Evolutionary conservation across 768 basidiomycete species (phyloP).

Genomic region (Suillus subalutaceus): DNA sequence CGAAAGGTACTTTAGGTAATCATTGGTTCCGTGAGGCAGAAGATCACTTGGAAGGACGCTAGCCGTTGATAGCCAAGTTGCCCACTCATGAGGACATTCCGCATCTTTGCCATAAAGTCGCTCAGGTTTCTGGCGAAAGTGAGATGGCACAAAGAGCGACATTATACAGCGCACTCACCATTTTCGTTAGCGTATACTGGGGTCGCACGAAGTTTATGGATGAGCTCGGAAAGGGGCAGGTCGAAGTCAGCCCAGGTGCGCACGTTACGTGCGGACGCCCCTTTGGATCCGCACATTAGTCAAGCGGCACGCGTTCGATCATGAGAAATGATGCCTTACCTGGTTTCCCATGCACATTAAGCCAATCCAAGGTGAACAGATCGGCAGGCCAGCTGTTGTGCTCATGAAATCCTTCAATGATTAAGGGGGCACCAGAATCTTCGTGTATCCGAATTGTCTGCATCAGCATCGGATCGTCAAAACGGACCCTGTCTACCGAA

Average conservation of each 20-base stretch:
- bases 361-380: constrained; percentile 60
- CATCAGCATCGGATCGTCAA: constrained; percentile 30
- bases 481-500: constrained; percentile 40
- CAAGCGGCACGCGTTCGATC: not conserved
- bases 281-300: constrained; percentile 38
- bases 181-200: constrained; percentile 38
- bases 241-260: constrained; percentile 55
- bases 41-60: constrained; percentile 55
- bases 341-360: constrained; percentile 40
- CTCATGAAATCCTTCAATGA: constrained; percentile 64
- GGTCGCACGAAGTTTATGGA: constrained; percentile 44
- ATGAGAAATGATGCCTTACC: constrained; percentile 17
- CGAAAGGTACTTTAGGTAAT: constrained; percentile 62
- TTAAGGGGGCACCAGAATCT: constrained; percentile 55
- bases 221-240: constrained; percentile 56
- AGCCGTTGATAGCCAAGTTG: constrained; percentile 53
- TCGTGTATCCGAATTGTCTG: constrained; percentile 50
- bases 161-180: constrained; percentile 35
- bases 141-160: not conserved
- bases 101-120: constrained; percentile 81
- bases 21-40: constrained; percentile 54
- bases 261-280: constrained; percentile 65
- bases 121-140: constrained; percentile 48
- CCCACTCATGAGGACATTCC: constrained; percentile 68
- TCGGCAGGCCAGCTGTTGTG: constrained; percentile 55